Base-by-base conservation (phyloP, 345 rosid species). In the Raphanus raphanistrum region DNA sequence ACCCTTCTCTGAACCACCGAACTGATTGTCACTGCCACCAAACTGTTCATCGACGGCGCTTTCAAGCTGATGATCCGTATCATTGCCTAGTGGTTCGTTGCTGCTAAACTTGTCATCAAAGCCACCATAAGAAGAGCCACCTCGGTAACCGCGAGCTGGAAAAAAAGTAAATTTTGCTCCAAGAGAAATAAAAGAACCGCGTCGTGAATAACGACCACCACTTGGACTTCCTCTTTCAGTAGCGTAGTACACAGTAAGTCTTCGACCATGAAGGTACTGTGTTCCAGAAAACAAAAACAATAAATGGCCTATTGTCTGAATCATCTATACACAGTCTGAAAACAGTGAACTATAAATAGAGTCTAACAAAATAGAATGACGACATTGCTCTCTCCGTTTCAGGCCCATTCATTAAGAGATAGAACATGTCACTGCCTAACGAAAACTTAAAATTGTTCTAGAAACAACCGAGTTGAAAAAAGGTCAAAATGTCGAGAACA, bases 261-360 rank as follows among this genome's bases (percentile, higher is more conserved):
- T 82, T 70, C 97, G 93, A 41, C 98, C 98, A 73, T 87, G 90
- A 66, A 94, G 93, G 64, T 85, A 91, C 98, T 94, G 79, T 55
- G 58, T 25, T 33, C 48, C 54, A 68, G 28, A 48, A 41, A 58
- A 5, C 52, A 13, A 25, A 21, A 3, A 27, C 84, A 81, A 25
- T 87, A 89, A 63, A 73, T 45, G 29, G 90, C 91, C 78, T 62
- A 79, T 43, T 4, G 15, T n/a, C 54, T 13, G 54, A 48, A 48
- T 48, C 54, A 48, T 48, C 54, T 48, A 48, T 4, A 48, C 7
- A 48, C 54, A 13, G 54, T 48, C 54, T 48, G 54, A 15, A 15
- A 15, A 52, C 48, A 69, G 15, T 41, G 21, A 21, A 21, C 21
- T 21, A 21, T 21, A 21, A 21, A 21, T 21, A 21, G 21, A 21